Base-by-base conservation (phyloP, 2,329 filamentous ascomycete genomes). In the Fusarium sp. region DNA sequence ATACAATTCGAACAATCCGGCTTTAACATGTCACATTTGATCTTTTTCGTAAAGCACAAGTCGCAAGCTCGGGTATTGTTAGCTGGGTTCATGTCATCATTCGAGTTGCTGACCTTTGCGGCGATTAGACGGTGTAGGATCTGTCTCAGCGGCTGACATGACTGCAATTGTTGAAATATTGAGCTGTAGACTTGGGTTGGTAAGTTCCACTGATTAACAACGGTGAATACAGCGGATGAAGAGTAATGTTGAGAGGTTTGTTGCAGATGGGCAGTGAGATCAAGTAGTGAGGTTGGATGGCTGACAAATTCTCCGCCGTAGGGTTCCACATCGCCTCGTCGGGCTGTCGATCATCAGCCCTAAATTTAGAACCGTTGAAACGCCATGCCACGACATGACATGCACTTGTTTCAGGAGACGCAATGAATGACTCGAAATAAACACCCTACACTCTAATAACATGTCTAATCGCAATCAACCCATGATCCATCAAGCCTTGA, bases 41-140 rank as follows among this genome's bases (percentile, higher is more conserved):
- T 84, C 78, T 85, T 85, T 74, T 84, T 85, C 18, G 74, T 81
- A 55, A 82, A 84, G 76, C 84, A 85, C 42, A 84, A 77, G 69
- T 85, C 83, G 63, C 83, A 84, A 1, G 82, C 83, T 83, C 11
- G 23, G 6, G 21, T 11, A 10, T 7, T n/a, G 35, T 67, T 56
- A 63, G 57, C 27, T 48, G 7, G 31, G n/a, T 9, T 1, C 1
- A 1, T 27, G 15, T 18, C 10, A 0, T 10, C 9, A 21, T 5
- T 41, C 5, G 29, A 45, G 19, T 35, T 56, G 37, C 57, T 57
- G 18, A 57, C 76, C 76, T 58, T 77, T 77, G 52, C 76, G 76
- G 44, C 76, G 76, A 19, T 70, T 73, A 10, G 76, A 69, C 16
- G 45, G 52, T n/a, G 42, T 37, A 5, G 62, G 39, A 45, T 77